Percentiles rank a stretch among this genome's conserved stretches.
phyloP scores from a whole-genome alignment of 2,329 filamentous ascomycete species.

The Coniochaeta ligniaria region DNA sequence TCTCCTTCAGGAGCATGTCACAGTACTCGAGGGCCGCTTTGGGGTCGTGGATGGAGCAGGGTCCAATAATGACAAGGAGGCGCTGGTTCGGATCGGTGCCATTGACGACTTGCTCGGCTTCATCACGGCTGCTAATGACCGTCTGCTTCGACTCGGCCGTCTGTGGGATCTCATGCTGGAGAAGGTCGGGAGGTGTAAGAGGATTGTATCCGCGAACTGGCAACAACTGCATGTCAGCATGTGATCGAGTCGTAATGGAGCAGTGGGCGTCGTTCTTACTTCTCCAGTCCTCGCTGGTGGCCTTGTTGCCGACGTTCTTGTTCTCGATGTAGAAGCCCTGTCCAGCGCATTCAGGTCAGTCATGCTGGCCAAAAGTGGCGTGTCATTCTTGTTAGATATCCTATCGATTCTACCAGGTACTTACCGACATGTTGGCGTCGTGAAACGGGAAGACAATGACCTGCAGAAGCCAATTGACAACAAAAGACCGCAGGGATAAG shows the following conservation, averaged over 20 bases:
- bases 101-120: conserved; percentile 63
- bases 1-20: conserved; percentile 69
- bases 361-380: conserved; percentile 4
- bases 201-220: conserved; percentile 85
- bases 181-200: conserved; percentile 84
- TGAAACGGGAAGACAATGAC: not conserved
- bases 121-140: conserved; percentile 53
- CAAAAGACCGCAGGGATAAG: not conserved
- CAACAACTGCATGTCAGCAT: not conserved
- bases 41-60: conserved; percentile 96
- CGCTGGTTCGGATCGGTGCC: conserved; percentile 45
- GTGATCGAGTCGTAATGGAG: not conserved
- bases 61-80: conserved; percentile 73
- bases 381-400: not conserved
- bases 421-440: not conserved
- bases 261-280: conserved; percentile 46
- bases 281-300: conserved; percentile 72
- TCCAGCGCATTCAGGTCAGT: conserved; percentile 14
- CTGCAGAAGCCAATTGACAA: not conserved
- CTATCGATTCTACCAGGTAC: not conserved
- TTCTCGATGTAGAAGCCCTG: conserved; percentile 70
- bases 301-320: conserved; percentile 69
- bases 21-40: conserved; percentile 88
- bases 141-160: conserved; percentile 50
- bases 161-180: conserved; percentile 83